Evolutionary conservation across 2,329 filamentous ascomycete species (phyloP).

Genomic region (Aspergillus sp.): DNA sequence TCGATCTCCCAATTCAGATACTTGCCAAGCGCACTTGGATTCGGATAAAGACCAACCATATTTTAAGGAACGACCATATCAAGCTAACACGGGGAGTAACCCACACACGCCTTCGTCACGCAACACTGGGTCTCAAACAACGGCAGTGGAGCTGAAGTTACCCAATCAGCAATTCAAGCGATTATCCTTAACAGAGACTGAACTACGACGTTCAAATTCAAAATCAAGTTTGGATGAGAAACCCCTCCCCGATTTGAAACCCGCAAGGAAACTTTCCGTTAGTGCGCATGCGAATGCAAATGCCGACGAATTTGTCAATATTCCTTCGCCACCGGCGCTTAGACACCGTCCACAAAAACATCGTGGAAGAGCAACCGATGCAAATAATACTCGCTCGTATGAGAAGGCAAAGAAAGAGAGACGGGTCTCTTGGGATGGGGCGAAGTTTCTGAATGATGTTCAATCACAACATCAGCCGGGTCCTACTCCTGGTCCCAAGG

Average conservation of each 20-base stretch:
- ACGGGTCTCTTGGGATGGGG: constrained; percentile 41
- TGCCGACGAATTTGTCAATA: constrained; percentile 25
- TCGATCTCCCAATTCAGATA: constrained; percentile 17
- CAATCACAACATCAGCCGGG: constrained; percentile 17
- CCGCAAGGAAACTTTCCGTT: constrained; percentile 30
- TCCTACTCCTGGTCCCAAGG: constrained; percentile 6
- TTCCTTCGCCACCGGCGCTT: constrained; percentile 41
- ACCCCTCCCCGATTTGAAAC: constrained; percentile 29
- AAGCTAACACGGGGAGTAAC: constrained; percentile 13
- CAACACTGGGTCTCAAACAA: constrained; percentile 22
- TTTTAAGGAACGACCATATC: constrained; percentile 9
- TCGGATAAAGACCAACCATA: constrained; percentile 11
- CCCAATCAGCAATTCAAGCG: constrained; percentile 42
- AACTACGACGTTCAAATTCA: constrained; percentile 36
- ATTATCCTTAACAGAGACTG: constrained; percentile 39
- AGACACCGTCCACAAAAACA: constrained; percentile 43
- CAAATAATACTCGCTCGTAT: constrained; percentile 15
- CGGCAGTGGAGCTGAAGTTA: constrained; percentile 39
- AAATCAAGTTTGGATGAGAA: constrained; percentile 36
- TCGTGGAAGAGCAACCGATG: constrained; percentile 29
- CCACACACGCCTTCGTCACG: constrained; percentile 34
- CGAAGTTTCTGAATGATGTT: constrained; percentile 33
- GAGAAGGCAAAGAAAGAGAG: constrained; percentile 31
- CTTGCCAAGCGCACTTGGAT: constrained; percentile 5
- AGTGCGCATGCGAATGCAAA: constrained; percentile 29